Percentiles rank a stretch among this genome's conserved stretches.
These are phyloP conservation scores for Hamigera avellanea DNA, from an alignment of 495 filamentous ascomycete genomes.

Conservation along the genomic window DNA sequence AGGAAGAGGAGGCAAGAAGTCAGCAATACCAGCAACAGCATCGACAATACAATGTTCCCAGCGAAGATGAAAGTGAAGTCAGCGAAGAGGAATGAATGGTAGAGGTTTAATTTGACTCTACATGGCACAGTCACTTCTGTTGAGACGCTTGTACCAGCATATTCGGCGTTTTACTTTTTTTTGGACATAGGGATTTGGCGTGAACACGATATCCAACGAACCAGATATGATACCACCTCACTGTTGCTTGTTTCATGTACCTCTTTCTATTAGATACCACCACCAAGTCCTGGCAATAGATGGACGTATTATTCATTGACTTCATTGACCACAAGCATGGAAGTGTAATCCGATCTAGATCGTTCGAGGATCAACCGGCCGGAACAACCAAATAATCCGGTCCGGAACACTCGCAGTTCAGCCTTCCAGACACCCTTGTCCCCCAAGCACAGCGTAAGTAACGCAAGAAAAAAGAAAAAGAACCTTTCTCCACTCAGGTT, in stretches of 20 bases:
- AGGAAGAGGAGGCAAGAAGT: slow-evolving; percentile 25
- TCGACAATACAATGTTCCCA: slow-evolving; percentile 23
- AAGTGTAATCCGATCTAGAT: too few species aligned
- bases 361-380: neutral
- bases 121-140: too few species aligned
- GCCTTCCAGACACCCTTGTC: too few species aligned
- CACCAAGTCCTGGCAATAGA: too few species aligned
- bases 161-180: too few species aligned
- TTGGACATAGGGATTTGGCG: too few species aligned
- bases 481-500: too few species aligned
- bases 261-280: too few species aligned
- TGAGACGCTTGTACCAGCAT: neutral
- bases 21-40: slow-evolving; percentile 17
- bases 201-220: neutral
- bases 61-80: slow-evolving; percentile 39
- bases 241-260: too few species aligned
- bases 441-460: too few species aligned
- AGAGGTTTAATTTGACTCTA: too few species aligned
- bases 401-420: neutral
- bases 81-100: slow-evolving; percentile 35
- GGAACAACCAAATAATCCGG: slow-evolving; percentile 13
- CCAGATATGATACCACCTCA: neutral
- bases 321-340: slow-evolving; percentile 8
- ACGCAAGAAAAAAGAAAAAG: too few species aligned
- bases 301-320: neutral